Evolutionary conservation across 75 land plant genomes (phyloP).

Genomic region (Pinus albicaulis): DNA sequence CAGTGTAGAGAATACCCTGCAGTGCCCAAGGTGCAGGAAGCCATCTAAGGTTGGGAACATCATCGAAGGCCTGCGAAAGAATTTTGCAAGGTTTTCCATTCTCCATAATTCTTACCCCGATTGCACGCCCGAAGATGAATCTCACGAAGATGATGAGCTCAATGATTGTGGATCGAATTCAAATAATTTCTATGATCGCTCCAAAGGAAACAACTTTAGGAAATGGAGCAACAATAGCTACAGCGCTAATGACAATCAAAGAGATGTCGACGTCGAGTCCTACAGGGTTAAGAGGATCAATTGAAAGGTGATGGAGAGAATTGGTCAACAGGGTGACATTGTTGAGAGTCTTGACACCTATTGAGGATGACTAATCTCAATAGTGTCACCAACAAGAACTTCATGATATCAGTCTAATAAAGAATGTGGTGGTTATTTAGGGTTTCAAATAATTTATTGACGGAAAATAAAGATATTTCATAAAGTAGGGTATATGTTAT

Average conservation of each 20-base stretch:
- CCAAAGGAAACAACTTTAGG: not conserved
- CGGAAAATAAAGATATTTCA: too few relatives aligned
- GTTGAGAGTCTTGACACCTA: too few relatives aligned
- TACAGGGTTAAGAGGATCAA: not conserved
- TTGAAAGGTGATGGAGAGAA: not conserved
- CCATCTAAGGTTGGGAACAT: conserved; percentile 78
- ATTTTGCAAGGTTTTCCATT: conserved; percentile 73
- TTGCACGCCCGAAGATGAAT: conserved; percentile 49
- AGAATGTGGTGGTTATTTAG: too few relatives aligned
- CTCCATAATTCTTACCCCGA: conserved; percentile 28
- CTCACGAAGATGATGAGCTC: conserved; percentile 42
- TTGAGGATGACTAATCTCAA: too few relatives aligned
- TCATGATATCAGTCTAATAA: too few relatives aligned
- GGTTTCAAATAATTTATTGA: too few relatives aligned
- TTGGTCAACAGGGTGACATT: too few relatives aligned
- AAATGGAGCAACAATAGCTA: not conserved
- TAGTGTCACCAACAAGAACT: too few relatives aligned
- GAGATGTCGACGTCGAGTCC: not conserved
- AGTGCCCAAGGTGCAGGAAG: conserved; percentile 88
- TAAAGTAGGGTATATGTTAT: too few relatives aligned
- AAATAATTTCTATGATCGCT: not conserved
- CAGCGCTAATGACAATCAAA: not conserved
- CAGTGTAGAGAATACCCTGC: conserved; percentile 52
- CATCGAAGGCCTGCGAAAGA: conserved; percentile 79
- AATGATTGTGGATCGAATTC: conserved; percentile 15